Evolutionary conservation across 2,329 filamentous ascomycete genomes (phyloP), one percentile per base, ranked within the genome.

Genomic region (Colletotrichum sp.): DNA sequence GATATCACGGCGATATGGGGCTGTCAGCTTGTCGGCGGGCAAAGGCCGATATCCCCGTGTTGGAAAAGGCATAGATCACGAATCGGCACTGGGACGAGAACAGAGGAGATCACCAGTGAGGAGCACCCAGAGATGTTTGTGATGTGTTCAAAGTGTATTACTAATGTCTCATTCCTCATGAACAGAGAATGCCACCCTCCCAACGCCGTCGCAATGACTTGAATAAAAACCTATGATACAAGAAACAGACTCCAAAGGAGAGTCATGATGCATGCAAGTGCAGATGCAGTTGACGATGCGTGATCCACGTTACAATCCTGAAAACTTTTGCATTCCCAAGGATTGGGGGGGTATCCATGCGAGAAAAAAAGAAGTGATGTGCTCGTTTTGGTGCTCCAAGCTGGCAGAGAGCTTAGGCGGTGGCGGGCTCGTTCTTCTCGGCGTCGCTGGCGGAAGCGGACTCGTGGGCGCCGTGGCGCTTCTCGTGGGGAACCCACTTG

Each of bases 401-500:
- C 36, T 38, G 16, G 36, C 16, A 9, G 8, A 5, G 36, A 18
- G 36, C 36, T 43, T 66, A 76, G 3, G 60, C 73, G 58, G 73
- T 36, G n/a, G 65, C 36, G 18, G 55, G 24, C 10, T 70, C 66
- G 24, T 26, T 28, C 66, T 67, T 75, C 26, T 76, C 75, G n/a
- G 71, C 66, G 32, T 75, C 71, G 18, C 75, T 74, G 28, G 64
- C 56, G 24, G 71, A 70, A 13, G 56, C 56, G 9, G 73, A 65
- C 68, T 77, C 75, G 30, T 77, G 65, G 75, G n/a, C 43, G n/a
- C 79, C 77, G 38, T 78, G 79, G 34, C 78, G 77, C 76, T 82
- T 82, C 69, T 79, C 80, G 62, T 79, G 79, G 68, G 70, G 66
- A 6, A 84, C 80, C 84, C 84, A 85, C 34, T 81, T 83, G 66